phyloP scores from a whole-genome alignment of 495 filamentous ascomycete species.

The Aspergillus nanangensis region DNA sequence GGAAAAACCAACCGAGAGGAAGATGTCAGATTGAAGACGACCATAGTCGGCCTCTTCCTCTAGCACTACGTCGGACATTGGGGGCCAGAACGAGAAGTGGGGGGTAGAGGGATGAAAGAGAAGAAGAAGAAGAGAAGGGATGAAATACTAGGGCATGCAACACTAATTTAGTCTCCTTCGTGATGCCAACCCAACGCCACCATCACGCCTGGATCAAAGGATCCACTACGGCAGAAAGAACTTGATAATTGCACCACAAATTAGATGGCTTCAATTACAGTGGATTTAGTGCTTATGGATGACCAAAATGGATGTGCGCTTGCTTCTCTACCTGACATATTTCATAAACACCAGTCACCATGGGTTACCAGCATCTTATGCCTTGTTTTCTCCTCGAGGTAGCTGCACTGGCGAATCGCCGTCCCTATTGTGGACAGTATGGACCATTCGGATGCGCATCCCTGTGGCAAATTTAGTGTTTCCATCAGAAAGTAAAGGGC shows the following conservation, averaged over 20 bases:
- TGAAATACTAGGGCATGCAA: conserved; percentile 1
- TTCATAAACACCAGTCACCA: conserved; percentile 1
- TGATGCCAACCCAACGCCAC: conserved; percentile 1
- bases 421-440: not conserved
- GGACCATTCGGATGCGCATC: not conserved
- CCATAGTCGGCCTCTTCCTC: not conserved
- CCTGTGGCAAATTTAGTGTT: no score
- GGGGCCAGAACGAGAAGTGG: not conserved
- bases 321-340: not conserved
- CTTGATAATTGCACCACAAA: no score
- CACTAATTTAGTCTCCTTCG: not conserved
- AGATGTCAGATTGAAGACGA: not conserved
- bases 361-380: not conserved
- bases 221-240: not conserved
- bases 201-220: not conserved
- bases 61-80: not conserved
- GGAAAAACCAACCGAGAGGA: not conserved
- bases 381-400: not conserved
- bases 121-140: not conserved
- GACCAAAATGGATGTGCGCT: not conserved
- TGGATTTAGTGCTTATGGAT: not conserved
- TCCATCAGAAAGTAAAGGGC: no score
- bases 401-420: not conserved
- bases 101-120: not conserved
- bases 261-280: not conserved